Evolutionary conservation across 2,329 filamentous ascomycete species (phyloP), one percentile per base, ranked within the genome.

Genomic region (Ophiocordyceps robertsii): DNA sequence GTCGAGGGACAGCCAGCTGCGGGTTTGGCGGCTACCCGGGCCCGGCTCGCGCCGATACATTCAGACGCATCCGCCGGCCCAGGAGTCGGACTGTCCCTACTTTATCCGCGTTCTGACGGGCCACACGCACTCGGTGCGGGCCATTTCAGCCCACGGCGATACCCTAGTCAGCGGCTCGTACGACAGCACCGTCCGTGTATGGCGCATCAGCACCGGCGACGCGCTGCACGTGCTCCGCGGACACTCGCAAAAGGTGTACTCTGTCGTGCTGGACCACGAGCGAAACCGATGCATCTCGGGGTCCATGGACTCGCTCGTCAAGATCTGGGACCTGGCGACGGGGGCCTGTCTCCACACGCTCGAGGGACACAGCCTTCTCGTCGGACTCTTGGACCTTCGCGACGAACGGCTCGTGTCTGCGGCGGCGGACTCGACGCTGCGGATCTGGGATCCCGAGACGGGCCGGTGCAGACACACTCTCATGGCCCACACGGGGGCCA

Each of bases 131-230:
- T 96, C 90, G 1, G 92, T 98, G 8, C 85, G 92, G 41, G 90
- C 92, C 32, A 96, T 98, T 53, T 89, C 92, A 38, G 92, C 92
- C 7, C 80, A 96, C 53, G 89, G 84, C 6, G 92, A 98, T 57
- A 95, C 87, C 0, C 72, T 98, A n/a, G 87, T 98, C 27, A 95
- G 89, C 53, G 92, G 92, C 19, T 96, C 90, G 51, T 98, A 98
- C 59, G 92, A 98, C 58, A 90, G 80, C 60, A 92, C 84, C 0
- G 92, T 98, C 6, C 80, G 90, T 31, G 90, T 98, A 1, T 98
- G 92, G 92, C 89, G 84, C 53, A 95, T 98, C 51, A 96, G 89
- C 43, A 98, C 88, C 0, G 92, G 92, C 39, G 89, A 96, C 56
- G 77, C 83, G 8, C 59, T 92, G 4, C 86, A 95, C 55, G 79